Percentiles rank a stretch among this genome's conserved stretches.
Conservation (phyloP, 371 early-diverging fungal genomes). For the Circinella minor region DNA sequence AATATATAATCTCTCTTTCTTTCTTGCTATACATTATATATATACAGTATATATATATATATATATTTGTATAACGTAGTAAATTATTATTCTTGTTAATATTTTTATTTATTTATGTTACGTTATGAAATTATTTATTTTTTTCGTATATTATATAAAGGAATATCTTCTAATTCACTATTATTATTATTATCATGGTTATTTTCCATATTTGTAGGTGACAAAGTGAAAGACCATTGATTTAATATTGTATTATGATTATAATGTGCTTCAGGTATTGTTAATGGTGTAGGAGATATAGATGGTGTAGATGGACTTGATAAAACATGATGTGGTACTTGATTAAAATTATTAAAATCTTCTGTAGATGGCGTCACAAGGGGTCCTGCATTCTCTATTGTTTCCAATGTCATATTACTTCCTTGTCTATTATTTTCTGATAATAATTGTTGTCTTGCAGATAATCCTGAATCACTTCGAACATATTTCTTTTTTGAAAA, state of each 20-base stretch:
- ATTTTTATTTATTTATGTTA: no score
- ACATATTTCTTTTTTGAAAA: background rate
- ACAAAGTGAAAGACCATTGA: background rate
- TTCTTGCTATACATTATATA: no score
- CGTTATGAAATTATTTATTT: background rate
- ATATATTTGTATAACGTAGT: no score
- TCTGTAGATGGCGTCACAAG: background rate
- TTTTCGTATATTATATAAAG: background rate
- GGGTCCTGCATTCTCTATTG: constrained; percentile 19
- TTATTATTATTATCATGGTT: no score
- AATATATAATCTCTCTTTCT: no score
- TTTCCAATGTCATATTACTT: constrained; percentile 16
- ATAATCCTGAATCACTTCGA: background rate
- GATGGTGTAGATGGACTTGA: background rate
- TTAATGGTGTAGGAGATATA: background rate
- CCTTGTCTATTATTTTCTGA: background rate
- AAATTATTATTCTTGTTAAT: no score
- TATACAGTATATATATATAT: no score
- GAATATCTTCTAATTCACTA: background rate
- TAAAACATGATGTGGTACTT: background rate
- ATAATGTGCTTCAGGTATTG: background rate
- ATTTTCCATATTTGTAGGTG: background rate
- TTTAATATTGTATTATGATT: no score
- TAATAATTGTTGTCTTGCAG: constrained; percentile 9
- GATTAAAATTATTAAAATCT: no score